phyloP scores from a whole-genome alignment of 257 asterid genomes.

The Solanum pennellii region DNA sequence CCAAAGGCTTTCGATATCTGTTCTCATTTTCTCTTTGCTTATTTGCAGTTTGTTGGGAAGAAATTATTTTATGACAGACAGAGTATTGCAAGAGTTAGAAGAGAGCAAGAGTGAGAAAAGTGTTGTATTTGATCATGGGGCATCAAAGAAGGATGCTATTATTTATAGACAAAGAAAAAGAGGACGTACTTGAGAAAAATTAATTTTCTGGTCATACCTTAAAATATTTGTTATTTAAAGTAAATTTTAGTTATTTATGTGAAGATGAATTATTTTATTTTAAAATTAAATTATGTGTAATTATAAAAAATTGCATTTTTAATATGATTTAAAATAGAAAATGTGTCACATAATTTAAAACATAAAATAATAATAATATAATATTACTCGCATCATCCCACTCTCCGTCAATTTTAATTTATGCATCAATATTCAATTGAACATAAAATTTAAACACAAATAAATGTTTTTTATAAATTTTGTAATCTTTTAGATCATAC shows the following conservation, averaged over 20 bases:
- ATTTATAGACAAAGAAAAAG: not conserved
- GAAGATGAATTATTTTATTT: too few species aligned
- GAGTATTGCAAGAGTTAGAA: not conserved
- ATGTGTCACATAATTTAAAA: fast-evolving
- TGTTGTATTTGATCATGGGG: not conserved
- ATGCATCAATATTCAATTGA: not conserved
- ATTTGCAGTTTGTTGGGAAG: not conserved
- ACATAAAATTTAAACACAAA: not conserved
- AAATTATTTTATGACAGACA: not conserved
- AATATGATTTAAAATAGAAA: too few species aligned
- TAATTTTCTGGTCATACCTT: not conserved
- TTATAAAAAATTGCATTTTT: too few species aligned
- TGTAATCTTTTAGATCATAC: not conserved
- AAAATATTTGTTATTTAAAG: too few species aligned
- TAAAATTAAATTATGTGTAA: too few species aligned
- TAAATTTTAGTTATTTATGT: too few species aligned
- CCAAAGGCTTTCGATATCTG: constrained; percentile 49
- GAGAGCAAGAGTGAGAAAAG: not conserved
- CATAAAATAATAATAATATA: not conserved
- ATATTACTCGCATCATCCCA: not conserved
- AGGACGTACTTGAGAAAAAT: not conserved
- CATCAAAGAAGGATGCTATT: not conserved
- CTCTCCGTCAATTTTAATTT: not conserved
- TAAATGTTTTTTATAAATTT: not conserved
- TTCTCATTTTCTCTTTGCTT: constrained; percentile 3